phyloP scores from a whole-genome alignment of 768 basidiomycete species.

The Russula earlei region DNA sequence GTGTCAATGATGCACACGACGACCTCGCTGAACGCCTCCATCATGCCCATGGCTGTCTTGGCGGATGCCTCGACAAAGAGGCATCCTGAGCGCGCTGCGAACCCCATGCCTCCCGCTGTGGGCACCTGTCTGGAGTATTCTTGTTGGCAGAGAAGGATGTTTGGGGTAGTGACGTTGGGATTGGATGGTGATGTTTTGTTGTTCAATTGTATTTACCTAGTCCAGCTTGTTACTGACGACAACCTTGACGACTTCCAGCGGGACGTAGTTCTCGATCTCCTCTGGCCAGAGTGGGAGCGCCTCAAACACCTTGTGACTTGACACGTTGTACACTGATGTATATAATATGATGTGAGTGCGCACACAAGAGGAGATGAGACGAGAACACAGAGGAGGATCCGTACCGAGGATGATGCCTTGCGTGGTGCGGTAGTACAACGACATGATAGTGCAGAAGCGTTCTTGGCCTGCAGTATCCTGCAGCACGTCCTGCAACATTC shows the following conservation, averaged over 20 bases:
- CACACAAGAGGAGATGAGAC: constrained; percentile 27
- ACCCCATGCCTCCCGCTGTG: constrained; percentile 70
- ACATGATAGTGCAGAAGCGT: constrained; percentile 94
- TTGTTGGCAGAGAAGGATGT: too few relatives aligned
- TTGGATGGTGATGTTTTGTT: too few relatives aligned
- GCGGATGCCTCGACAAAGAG: constrained; percentile 90
- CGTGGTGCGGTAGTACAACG: constrained; percentile 87
- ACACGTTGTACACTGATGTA: too few relatives aligned
- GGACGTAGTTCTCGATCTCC: constrained; percentile 91
- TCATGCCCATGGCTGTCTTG: too few relatives aligned
- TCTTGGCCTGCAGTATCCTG: too few relatives aligned
- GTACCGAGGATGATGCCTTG: constrained; percentile 72
- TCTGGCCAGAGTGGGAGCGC: too few relatives aligned
- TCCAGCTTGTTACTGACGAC: constrained; percentile 94
- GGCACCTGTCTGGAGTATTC: too few relatives aligned
- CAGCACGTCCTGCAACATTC: too few relatives aligned
- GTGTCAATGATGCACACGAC: constrained; percentile 78
- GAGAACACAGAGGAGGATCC: not conserved
- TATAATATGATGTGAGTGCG: too few relatives aligned
- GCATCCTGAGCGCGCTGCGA: constrained; percentile 76
- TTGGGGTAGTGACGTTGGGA: too few relatives aligned
- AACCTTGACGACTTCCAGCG: constrained; percentile 79
- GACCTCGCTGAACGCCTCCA: constrained; percentile 66
- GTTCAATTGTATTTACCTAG: constrained; percentile 66
- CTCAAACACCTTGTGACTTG: too few relatives aligned